phyloP scores from a whole-genome alignment of 306 rosid genomes.

The Quercus agrifolia region DNA sequence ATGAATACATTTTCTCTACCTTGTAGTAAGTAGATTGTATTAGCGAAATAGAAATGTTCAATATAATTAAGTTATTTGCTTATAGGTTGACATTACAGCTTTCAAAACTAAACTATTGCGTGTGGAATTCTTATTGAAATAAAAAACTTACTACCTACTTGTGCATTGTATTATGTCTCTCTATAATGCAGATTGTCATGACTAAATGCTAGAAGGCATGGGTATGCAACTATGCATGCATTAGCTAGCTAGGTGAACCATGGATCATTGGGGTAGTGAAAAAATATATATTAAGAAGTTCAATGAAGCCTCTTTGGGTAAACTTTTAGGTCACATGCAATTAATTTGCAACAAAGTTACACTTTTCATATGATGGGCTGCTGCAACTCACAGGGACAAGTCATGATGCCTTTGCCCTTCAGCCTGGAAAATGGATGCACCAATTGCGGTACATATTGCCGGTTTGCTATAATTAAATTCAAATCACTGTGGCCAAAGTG shows the following conservation, averaged over 20 bases:
- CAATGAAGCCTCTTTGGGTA: too few relatives aligned
- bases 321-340: neutral
- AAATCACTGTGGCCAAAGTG: slow-evolving; percentile 10
- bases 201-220: too few relatives aligned
- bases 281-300: too few relatives aligned
- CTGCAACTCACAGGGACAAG: slow-evolving; percentile 20
- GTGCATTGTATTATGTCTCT: too few relatives aligned
- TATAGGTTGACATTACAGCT: too few relatives aligned
- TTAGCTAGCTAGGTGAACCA: too few relatives aligned
- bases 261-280: too few relatives aligned
- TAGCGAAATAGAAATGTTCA: neutral
- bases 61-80: neutral
- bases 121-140: neutral
- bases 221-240: too few relatives aligned
- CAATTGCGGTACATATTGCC: neutral
- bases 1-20: neutral
- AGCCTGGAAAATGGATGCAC: slow-evolving; percentile 23
- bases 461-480: neutral
- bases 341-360: slow-evolving; percentile 4
- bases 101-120: too few relatives aligned
- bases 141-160: neutral
- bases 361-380: neutral
- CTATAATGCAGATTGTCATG: too few relatives aligned
- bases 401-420: slow-evolving; percentile 20
- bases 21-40: neutral